Evolutionary conservation across 2,329 filamentous ascomycete species (phyloP), one percentile per base, ranked within the genome.

Genomic region (Lecanicillium sp.): DNA sequence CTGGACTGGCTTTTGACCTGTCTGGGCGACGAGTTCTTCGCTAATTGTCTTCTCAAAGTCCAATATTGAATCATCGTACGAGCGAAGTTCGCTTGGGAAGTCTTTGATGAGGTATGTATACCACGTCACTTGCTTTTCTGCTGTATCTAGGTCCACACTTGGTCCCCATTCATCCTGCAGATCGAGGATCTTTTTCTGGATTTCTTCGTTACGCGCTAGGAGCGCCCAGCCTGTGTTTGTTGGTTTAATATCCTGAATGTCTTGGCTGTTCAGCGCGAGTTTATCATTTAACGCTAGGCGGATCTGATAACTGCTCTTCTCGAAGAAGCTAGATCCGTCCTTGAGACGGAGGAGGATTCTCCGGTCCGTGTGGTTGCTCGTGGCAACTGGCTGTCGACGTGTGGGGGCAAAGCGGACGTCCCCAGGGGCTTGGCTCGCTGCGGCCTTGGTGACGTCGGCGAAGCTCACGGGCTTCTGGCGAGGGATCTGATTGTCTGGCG

Each of bases 71-170:
- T 36, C 12, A 36, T 36, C 12, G 29, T 36, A 36, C 12, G 12
- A 36, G 2, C 14, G 15, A 14, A 36, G 11, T 29, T 29, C 14
- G n/a, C 34, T 36, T 36, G 13, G 25, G 4, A 36, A 36, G 12
- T 29, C 34, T 36, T 36, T 36, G 13, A 36, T 36, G 12, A 36
- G 25, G 13, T 36, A 36, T 29, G 11, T 36, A 15, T 9, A n/a
- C 25, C 13, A 36, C 20, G 12, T 19, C 20, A 36, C 16, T 9
- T 36, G 14, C 15, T 36, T 36, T 14, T 36, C 20, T 36, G 13
- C 16, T 29, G n/a, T 36, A 25, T 6, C 15, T 5, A 36, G 34
- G 34, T 36, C 34, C 16, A 36, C 16, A 29, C 9, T 35, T 17
- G 11, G 22, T 35, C 33, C 33, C 14, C 6, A 35, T 35, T 17